Base-by-base conservation (phyloP, 192 early-diverging fungal genomes). In the Chytriomyces confervae region DNA sequence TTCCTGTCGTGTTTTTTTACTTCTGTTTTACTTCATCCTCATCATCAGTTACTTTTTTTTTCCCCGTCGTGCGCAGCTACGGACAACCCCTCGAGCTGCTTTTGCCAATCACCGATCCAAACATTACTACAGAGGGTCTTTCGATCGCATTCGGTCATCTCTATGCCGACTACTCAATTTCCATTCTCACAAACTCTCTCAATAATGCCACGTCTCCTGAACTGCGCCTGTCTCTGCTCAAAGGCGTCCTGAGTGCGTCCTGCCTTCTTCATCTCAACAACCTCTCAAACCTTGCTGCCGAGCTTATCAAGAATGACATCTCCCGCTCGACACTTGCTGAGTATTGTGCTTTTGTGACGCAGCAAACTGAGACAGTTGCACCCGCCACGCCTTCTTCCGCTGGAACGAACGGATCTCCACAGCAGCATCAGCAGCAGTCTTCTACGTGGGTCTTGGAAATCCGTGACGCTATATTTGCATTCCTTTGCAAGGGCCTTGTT, bases 41-140 rank as follows among this genome's bases (percentile, higher is more conserved):
- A 68, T 20, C 23, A 8, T 2, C 61, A 7, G 11, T 24, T 0
- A 43, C 62, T 70, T 16, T 68, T 36, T 29, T 43, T 47, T 69
- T 51, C n/a, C 49, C 18, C 18, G 23, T 50, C 76, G 46, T 72
- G 8, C 67, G 24, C 63, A 78, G 77, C 61, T 78, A 72, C 68
- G 61, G 69, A 50, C 20, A 60, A n/a, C 77, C 77, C 8, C 48
- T 76, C 29, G 79, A 80, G 9, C 67, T 90, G 11, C 74, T 79
- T 8, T 50, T 90, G 7, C 77, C 77, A 13, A 66, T 78, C 27
- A 62, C 71, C 18, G 89, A 90, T 74, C 82, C 84, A 8, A 83
- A 90, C 80, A 57, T 90, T 47, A 90, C 81, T 7, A 66, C 79
- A 9, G 84, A 88, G 48, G 89, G 89, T 36, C 78, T 90, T 36